Conservation (phyloP, 139 green algal species). For the Auxenochlorella protothecoides region DNA sequence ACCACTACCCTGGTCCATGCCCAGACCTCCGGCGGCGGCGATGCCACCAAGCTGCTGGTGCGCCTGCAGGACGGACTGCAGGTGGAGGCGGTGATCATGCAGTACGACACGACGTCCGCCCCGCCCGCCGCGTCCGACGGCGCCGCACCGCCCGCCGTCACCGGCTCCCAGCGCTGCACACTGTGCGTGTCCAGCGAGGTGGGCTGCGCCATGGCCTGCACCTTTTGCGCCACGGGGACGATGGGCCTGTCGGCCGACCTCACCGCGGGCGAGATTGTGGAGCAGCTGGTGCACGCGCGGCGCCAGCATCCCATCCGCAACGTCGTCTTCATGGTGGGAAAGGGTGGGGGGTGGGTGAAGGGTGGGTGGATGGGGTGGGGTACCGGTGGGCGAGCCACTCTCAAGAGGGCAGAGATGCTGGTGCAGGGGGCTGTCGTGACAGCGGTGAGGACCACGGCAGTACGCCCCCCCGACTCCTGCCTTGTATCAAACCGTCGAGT, state of each 20-base stretch:
- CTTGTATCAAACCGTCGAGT: not conserved
- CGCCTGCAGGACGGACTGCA: conserved; percentile 82
- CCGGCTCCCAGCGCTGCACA: conserved; percentile 40
- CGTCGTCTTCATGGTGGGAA: conserved; percentile 90
- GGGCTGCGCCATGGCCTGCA: conserved; percentile 73
- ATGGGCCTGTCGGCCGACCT: conserved; percentile 88
- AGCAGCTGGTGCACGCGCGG: conserved; percentile 84
- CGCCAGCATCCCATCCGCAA: conserved; percentile 59
- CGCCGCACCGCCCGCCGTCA: not conserved
- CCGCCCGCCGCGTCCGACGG: not conserved
- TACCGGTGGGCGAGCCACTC: too few species aligned
- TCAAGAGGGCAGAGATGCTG: too few species aligned
- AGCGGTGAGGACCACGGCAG: too few species aligned
- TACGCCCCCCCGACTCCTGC: too few species aligned
- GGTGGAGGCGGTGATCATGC: conserved; percentile 85
- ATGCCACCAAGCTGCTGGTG: conserved; percentile 81
- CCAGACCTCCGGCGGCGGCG: conserved; percentile 43
- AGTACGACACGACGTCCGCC: conserved; percentile 51
- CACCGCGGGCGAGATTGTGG: conserved; percentile 84
- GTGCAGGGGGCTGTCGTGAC: too few species aligned
- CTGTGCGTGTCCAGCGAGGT: conserved; percentile 72
- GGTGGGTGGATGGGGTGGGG: too few species aligned
- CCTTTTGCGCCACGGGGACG: conserved; percentile 94
- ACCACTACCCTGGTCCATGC: conserved; percentile 35
- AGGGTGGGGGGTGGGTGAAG: not conserved